These are phyloP conservation scores for Sungouiozyma intestinalis DNA, from an alignment of 805 yeast genomes.

Conservation along the genomic window DNA sequence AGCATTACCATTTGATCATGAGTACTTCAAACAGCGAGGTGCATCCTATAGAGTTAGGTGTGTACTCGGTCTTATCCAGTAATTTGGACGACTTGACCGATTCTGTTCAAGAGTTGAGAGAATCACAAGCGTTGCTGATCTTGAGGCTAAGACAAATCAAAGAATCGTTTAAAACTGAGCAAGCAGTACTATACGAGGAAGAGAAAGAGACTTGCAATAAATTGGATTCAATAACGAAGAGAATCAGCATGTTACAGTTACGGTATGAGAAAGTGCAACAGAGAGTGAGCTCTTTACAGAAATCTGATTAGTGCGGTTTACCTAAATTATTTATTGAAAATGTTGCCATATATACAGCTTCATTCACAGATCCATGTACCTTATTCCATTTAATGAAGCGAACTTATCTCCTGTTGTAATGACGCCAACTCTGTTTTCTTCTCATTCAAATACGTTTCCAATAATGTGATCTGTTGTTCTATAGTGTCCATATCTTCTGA, in stretches of 20 bases:
- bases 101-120: constrained; percentile 24
- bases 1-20: too few relatives aligned
- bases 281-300: neutral
- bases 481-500: constrained; percentile 56
- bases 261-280: constrained; percentile 8
- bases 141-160: constrained; percentile 17
- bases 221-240: constrained; percentile 3
- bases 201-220: constrained; percentile 9
- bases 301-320: too few relatives aligned
- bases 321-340: too few relatives aligned
- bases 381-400: constrained; percentile 1
- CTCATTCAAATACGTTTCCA: constrained; percentile 55
- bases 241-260: constrained; percentile 4
- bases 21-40: constrained; percentile 7
- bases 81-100: constrained; percentile 25
- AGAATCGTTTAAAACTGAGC: constrained; percentile 17
- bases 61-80: constrained; percentile 21
- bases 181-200: constrained; percentile 10
- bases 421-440: constrained; percentile 51
- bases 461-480: constrained; percentile 62
- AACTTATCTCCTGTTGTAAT: constrained; percentile 35
- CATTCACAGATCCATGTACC: neutral
- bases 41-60: constrained; percentile 25
- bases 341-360: too few relatives aligned
- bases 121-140: constrained; percentile 24